These are phyloP conservation scores for Lyophyllum atratum DNA, from an alignment of 768 basidiomycete genomes.

Conservation along the genomic window DNA sequence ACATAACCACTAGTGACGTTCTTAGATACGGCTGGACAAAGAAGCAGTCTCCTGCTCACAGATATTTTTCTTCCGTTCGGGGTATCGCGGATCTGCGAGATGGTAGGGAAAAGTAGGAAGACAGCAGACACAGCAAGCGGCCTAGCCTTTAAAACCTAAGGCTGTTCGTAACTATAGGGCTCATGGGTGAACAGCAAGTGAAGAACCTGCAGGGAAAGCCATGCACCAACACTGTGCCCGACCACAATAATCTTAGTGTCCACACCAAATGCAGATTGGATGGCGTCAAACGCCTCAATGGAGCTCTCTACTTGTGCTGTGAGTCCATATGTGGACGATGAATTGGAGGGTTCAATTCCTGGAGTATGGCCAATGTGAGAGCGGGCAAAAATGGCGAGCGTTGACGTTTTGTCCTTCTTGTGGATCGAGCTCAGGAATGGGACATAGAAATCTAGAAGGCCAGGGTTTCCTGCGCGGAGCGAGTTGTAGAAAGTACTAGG, in stretches of 20 bases:
- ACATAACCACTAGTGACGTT: slow-evolving; percentile 44
- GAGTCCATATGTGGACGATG: slow-evolving; percentile 35
- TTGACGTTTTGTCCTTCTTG: slow-evolving; percentile 28
- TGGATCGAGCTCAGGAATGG: slow-evolving; percentile 62
- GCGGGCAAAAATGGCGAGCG: slow-evolving; percentile 58
- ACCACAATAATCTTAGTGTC: slow-evolving; percentile 45
- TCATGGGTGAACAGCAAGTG: not conserved
- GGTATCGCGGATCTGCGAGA: slow-evolving; percentile 61
- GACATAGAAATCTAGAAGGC: slow-evolving; percentile 66
- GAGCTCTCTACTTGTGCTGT: slow-evolving; percentile 54
- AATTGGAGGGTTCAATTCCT: slow-evolving; percentile 23
- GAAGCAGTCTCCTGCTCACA: slow-evolving; percentile 37
- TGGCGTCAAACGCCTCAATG: slow-evolving; percentile 53
- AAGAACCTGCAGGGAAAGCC: slow-evolving; percentile 63
- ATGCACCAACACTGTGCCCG: slow-evolving; percentile 76
- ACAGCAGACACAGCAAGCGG: slow-evolving; percentile 36
- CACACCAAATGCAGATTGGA: slow-evolving; percentile 32
- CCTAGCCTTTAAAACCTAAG: slow-evolving; percentile 53
- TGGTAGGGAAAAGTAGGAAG: slow-evolving; percentile 72
- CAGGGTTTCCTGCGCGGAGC: slow-evolving; percentile 46
- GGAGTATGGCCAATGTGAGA: slow-evolving; percentile 69
- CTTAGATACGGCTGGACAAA: not conserved
- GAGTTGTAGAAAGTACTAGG: slow-evolving; percentile 1
- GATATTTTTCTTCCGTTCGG: slow-evolving; percentile 64
- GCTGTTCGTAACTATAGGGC: not conserved